These are phyloP conservation scores for Alternaria hordeiaustralica DNA, from an alignment of 2,329 filamentous ascomycete genomes.

Conservation along the genomic window DNA sequence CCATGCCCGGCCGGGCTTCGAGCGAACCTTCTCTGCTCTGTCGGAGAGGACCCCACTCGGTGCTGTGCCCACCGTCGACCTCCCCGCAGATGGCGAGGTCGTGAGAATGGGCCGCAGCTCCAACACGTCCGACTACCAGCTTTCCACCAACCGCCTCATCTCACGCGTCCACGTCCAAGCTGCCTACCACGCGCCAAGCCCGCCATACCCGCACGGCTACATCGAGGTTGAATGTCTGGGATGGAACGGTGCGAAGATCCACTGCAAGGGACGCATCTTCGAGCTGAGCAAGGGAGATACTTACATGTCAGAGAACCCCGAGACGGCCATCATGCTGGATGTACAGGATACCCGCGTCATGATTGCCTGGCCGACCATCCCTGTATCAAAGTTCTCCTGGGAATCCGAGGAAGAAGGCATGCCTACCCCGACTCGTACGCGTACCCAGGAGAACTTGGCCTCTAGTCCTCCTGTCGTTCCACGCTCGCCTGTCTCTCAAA, in stretches of 20 bases:
- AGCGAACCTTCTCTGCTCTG: slow-evolving; percentile 64
- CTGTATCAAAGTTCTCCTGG: slow-evolving; percentile 56
- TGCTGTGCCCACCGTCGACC: slow-evolving; percentile 79
- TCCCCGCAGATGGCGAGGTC: slow-evolving; percentile 80
- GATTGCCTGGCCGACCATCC: slow-evolving; percentile 81
- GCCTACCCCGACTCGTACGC: slow-evolving; percentile 43
- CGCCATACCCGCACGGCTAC: slow-evolving; percentile 73
- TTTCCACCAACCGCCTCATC: slow-evolving; percentile 89
- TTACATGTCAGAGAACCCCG: slow-evolving; percentile 87
- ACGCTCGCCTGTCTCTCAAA: slow-evolving; percentile 78
- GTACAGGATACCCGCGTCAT: slow-evolving; percentile 91
- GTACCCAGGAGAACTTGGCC: slow-evolving; percentile 54
- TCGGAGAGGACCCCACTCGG: slow-evolving; percentile 85
- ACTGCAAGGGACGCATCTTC: slow-evolving; percentile 87
- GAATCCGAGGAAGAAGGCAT: slow-evolving; percentile 66
- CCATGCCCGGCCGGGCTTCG: slow-evolving; percentile 58
- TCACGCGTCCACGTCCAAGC: slow-evolving; percentile 93
- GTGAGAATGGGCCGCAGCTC: slow-evolving; percentile 91
- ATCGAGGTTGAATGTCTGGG: slow-evolving; percentile 91
- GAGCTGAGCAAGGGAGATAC: slow-evolving; percentile 86
- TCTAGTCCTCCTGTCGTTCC: slow-evolving; percentile 71
- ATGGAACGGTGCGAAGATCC: slow-evolving; percentile 94
- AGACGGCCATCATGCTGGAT: slow-evolving; percentile 90
- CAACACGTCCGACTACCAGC: slow-evolving; percentile 93
- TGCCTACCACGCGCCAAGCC: slow-evolving; percentile 74